Evolutionary conservation across 306 rosid genomes (phyloP).

Genomic region (Prunus davidiana): DNA sequence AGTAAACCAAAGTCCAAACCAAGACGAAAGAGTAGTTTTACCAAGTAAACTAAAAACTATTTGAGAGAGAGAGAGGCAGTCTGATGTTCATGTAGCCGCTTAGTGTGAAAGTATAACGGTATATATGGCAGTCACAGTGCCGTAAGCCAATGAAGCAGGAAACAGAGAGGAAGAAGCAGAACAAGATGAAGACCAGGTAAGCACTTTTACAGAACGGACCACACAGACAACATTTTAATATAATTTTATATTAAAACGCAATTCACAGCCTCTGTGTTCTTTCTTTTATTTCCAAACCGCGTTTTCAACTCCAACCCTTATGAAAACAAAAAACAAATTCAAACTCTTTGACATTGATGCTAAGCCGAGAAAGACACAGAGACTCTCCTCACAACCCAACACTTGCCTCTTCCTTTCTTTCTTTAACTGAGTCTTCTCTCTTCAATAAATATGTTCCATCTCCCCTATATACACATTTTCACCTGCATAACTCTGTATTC

Average conservation of each 20-base stretch:
- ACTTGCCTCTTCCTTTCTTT: slow-evolving; percentile 1
- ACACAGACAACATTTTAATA: neutral
- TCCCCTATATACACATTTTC: slow-evolving; percentile 19
- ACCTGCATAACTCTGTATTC: neutral
- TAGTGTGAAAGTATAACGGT: neutral
- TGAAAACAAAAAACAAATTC: slow-evolving; percentile 11
- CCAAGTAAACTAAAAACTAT: neutral
- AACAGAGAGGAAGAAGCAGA: slow-evolving; percentile 6
- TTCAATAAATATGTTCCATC: slow-evolving; percentile 21
- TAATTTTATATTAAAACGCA: neutral
- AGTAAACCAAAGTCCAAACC: neutral
- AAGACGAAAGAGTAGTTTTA: neutral
- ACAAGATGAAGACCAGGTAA: slow-evolving; percentile 13
- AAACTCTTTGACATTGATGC: slow-evolving; percentile 34
- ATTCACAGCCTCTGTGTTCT: neutral
- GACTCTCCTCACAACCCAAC: neutral
- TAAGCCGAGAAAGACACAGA: slow-evolving; percentile 22
- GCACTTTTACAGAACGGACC: slow-evolving; percentile 1
- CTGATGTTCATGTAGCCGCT: neutral
- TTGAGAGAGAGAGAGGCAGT: neutral
- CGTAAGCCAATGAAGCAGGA: neutral
- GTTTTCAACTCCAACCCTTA: slow-evolving; percentile 41
- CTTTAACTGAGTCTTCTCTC: neutral
- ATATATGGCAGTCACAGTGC: neutral
- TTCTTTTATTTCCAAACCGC: slow-evolving; percentile 51